phyloP scores from a whole-genome alignment of 1,139 yeast genomes.

The Yarrowia galli region DNA sequence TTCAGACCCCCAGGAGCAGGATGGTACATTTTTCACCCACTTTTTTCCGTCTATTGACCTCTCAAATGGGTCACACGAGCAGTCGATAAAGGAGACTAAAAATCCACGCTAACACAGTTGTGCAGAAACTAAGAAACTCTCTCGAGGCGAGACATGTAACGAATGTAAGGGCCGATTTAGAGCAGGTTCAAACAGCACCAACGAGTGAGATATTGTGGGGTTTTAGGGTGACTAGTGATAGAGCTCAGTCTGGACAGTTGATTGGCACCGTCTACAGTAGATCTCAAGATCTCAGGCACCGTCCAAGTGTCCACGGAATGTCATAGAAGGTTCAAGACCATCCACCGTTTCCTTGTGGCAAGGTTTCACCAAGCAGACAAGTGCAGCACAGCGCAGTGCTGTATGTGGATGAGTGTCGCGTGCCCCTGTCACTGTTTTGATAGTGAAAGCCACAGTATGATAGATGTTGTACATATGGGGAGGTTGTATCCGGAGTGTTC shows the following conservation, averaged over 20 bases:
- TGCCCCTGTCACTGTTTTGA: slow-evolving; percentile 23
- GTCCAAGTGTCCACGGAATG: neutral
- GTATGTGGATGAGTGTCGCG: slow-evolving; percentile 5
- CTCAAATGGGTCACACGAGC: slow-evolving; percentile 16
- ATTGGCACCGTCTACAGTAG: neutral
- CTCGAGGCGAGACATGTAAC: neutral
- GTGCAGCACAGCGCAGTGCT: too few relatives aligned
- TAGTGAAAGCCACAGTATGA: slow-evolving; percentile 4
- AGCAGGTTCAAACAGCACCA: neutral
- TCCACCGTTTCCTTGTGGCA: neutral
- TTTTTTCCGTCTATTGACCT: neutral
- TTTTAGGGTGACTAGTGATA: too few relatives aligned
- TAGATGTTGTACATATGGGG: too few relatives aligned
- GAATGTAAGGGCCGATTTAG: slow-evolving; percentile 1
- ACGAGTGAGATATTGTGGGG: neutral
- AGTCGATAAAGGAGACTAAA: slow-evolving; percentile 23
- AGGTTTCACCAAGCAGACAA: neutral
- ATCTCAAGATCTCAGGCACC: neutral
- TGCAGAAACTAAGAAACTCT: slow-evolving; percentile 3
- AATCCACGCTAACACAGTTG: slow-evolving; percentile 5
- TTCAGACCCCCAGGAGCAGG: too few relatives aligned
- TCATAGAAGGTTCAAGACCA: slow-evolving; percentile 18
- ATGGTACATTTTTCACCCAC: neutral
- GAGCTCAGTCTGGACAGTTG: neutral
- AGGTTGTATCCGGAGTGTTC: too few relatives aligned